Percentiles rank a stretch among this genome's conserved stretches.
Evolutionary conservation across 768 basidiomycete species (phyloP).

Genomic region (Kwoniella pini): DNA sequence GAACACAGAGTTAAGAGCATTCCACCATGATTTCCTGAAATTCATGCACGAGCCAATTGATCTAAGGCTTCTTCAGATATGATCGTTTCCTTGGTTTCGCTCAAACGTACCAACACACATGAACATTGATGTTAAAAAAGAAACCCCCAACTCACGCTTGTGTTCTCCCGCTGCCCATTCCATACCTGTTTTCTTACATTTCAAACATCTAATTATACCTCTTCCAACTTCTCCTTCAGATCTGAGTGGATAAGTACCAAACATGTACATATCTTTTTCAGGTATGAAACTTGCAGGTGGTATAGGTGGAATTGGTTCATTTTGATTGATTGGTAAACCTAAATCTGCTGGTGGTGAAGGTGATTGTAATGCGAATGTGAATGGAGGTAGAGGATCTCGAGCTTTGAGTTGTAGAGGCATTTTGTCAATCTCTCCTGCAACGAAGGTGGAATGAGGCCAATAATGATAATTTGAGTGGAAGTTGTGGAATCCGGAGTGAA

Average conservation of each 20-base stretch:
- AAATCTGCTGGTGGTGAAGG: conserved; percentile 20
- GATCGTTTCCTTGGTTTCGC: no score
- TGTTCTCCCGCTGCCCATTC: conserved; percentile 75
- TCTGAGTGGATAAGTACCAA: conserved; percentile 72
- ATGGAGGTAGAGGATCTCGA: conserved; percentile 24
- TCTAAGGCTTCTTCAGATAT: no score
- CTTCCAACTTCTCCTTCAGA: conserved; percentile 50
- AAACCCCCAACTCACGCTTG: conserved; percentile 60
- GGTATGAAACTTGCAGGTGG: conserved; percentile 84
- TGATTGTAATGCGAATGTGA: conserved; percentile 42
- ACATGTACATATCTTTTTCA: conserved; percentile 83
- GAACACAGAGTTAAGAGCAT: no score
- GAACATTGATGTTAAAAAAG: background rate
- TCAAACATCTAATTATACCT: conserved; percentile 69
- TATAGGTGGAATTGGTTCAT: conserved; percentile 58
- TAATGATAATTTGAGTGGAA: no score
- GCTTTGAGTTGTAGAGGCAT: conserved; percentile 37
- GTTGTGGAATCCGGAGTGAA: no score
- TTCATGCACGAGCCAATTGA: no score
- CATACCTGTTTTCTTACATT: conserved; percentile 79
- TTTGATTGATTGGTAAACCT: background rate
- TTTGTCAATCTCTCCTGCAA: no score
- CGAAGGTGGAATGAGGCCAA: no score
- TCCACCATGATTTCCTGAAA: no score
- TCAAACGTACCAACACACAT: no score